Evolutionary conservation across 164 flowering plant genomes (phyloP).

Genomic region (Chimonanthus praecox): DNA sequence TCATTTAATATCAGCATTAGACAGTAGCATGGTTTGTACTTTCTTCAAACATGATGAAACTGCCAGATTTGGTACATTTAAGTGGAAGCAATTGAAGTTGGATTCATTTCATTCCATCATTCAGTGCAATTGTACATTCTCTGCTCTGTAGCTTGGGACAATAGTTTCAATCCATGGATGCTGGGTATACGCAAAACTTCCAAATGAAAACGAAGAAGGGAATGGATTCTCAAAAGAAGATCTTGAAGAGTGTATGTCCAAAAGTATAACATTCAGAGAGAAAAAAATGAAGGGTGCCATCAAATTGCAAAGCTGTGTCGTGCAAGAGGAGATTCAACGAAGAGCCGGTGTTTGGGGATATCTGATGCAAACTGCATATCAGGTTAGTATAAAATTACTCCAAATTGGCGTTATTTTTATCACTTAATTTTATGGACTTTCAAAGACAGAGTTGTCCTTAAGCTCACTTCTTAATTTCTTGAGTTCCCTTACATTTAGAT

Average conservation of each 20-base stretch:
- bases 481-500: no score
- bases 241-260: slow-evolving; percentile 14
- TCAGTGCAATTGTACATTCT: background rate
- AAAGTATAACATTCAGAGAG: slow-evolving; percentile 12
- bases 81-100: background rate
- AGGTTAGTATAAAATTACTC: slow-evolving; percentile 24
- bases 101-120: background rate
- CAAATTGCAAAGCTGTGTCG: slow-evolving; percentile 30
- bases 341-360: slow-evolving; percentile 55
- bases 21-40: background rate
- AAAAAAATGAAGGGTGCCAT: slow-evolving; percentile 16
- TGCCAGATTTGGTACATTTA: background rate
- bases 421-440: background rate
- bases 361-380: slow-evolving; percentile 44
- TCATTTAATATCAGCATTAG: background rate
- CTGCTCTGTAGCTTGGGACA: background rate
- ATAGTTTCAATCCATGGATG: background rate
- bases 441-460: background rate
- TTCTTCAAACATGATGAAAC: background rate
- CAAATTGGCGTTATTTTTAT: background rate
- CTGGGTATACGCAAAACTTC: background rate
- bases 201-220: background rate
- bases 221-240: background rate
- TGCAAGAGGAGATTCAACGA: slow-evolving; percentile 21
- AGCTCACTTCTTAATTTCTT: no score